These are phyloP conservation scores for Eucalyptus globulus DNA, from an alignment of 345 rosid genomes.

Conservation along the genomic window DNA sequence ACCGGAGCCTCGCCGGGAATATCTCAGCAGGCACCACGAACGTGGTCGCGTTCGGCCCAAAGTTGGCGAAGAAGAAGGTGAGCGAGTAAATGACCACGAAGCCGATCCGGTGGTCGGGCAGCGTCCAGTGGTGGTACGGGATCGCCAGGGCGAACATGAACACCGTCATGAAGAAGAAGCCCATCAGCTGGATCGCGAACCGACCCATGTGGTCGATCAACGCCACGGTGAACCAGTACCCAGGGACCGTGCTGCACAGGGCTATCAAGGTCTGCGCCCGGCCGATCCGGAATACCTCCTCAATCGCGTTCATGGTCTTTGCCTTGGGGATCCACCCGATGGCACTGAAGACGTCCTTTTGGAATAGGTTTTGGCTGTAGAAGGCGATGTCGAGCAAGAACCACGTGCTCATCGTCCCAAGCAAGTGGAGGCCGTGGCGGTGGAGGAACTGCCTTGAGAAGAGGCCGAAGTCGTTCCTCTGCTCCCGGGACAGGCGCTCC, in stretches of 20 bases:
- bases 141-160: neutral
- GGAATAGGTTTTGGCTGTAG: neutral
- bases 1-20: neutral
- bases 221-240: neutral
- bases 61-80: neutral
- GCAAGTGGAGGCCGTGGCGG: neutral
- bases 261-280: neutral
- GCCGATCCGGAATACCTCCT: neutral
- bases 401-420: neutral
- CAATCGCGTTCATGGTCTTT: neutral
- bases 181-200: neutral
- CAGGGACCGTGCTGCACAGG: neutral
- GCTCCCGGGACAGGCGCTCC: neutral
- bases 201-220: neutral
- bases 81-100: neutral
- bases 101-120: neutral
- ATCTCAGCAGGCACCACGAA: neutral
- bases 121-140: neutral
- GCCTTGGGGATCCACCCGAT: neutral
- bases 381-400: neutral
- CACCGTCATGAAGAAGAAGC: neutral
- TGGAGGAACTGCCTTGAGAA: neutral
- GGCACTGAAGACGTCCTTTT: neutral
- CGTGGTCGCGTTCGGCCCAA: neutral
- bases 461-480: neutral